Evolutionary conservation across 345 rosid species (phyloP).

Genomic region (Acer campestre): DNA sequence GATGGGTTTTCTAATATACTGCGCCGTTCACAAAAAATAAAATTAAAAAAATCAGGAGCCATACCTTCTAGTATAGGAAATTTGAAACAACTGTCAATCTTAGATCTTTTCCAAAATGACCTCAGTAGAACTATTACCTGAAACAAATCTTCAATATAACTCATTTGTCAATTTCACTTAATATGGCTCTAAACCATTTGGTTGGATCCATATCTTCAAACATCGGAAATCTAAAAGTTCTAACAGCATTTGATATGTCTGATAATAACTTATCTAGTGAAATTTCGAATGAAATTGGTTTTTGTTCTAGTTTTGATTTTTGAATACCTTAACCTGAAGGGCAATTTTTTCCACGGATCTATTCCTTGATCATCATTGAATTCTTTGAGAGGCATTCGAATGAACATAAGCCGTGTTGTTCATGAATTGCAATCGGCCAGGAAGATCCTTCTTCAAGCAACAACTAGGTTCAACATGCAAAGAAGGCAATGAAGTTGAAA

Average conservation of each 20-base stretch:
- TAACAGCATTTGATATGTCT: conserved; percentile 11
- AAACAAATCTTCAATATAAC: conserved; percentile 7
- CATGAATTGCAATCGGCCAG: too few relatives aligned
- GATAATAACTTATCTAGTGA: not conserved
- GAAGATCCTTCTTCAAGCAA: too few relatives aligned
- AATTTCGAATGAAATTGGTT: conserved; percentile 6
- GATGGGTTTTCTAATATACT: too few relatives aligned
- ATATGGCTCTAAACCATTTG: conserved; percentile 25
- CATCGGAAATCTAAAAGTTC: conserved; percentile 19
- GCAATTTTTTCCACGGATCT: not conserved
- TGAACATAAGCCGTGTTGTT: too few relatives aligned
- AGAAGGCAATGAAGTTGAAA: too few relatives aligned
- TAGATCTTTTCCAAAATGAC: conserved; percentile 19
- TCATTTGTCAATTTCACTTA: conserved; percentile 8
- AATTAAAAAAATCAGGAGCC: too few relatives aligned
- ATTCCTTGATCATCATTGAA: conserved; percentile 5
- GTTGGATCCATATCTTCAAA: conserved; percentile 9
- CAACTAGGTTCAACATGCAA: too few relatives aligned
- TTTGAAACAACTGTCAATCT: not conserved
- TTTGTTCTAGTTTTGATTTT: not conserved
- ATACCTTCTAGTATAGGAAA: conserved; percentile 17
- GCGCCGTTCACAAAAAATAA: too few relatives aligned
- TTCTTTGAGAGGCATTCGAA: not conserved
- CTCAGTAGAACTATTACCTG: conserved; percentile 18
- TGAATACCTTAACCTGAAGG: too few relatives aligned